phyloP scores from a whole-genome alignment of 306 rosid species.

The Citrullus colocynthis region DNA sequence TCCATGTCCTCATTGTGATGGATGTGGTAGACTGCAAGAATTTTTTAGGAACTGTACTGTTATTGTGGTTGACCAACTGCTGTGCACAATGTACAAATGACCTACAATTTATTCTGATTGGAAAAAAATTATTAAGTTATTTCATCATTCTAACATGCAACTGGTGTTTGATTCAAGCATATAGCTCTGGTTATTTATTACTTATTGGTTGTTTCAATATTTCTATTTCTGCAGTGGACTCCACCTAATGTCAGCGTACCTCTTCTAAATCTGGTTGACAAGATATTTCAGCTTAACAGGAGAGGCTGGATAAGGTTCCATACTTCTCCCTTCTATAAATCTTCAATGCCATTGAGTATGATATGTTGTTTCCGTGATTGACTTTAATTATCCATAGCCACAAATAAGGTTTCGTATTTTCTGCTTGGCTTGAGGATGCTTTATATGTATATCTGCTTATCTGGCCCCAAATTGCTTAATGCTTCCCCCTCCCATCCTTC shows the following conservation, averaged over 20 bases:
- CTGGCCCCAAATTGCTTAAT: neutral
- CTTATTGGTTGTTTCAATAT: slow-evolving; percentile 7
- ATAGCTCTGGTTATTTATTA: neutral
- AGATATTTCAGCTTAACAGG: slow-evolving; percentile 89
- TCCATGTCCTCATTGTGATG: neutral
- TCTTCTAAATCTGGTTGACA: slow-evolving; percentile 86
- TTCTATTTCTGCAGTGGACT: slow-evolving; percentile 66
- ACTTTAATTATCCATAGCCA: neutral
- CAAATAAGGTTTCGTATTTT: neutral
- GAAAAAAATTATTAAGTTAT: neutral
- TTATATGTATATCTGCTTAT: neutral
- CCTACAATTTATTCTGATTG: neutral
- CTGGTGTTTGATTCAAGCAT: neutral
- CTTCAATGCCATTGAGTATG: neutral
- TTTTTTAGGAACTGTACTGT: neutral
- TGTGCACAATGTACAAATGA: neutral
- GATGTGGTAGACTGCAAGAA: neutral
- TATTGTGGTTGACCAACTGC: neutral
- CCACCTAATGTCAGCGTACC: slow-evolving; percentile 97
- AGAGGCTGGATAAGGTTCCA: slow-evolving; percentile 97
- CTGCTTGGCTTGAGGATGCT: neutral
- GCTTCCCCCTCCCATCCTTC: too few relatives aligned
- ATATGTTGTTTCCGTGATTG: neutral
- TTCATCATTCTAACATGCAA: neutral
- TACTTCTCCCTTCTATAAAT: slow-evolving; percentile 13